A percentile compares a stretch with the other conserved stretches of the same genome.
These are phyloP conservation scores for Blumeria graminis DNA, from an alignment of 2,329 filamentous ascomycete genomes.

Conservation along the genomic window DNA sequence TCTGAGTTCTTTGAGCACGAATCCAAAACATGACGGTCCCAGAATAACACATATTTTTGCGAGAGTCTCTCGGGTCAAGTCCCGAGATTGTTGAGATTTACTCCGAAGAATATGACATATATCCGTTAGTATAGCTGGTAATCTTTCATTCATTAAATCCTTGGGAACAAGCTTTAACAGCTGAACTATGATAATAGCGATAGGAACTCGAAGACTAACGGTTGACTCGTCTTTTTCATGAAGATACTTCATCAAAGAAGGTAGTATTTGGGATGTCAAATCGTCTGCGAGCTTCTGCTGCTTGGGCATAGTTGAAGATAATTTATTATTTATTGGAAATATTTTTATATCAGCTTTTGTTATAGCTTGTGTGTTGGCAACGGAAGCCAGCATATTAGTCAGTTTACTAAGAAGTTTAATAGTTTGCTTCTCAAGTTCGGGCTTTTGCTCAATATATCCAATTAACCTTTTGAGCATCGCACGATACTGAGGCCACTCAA, in stretches of 20 bases:
- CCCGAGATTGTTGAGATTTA: slow-evolving; percentile 66
- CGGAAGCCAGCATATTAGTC: slow-evolving; percentile 44
- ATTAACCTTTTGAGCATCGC: slow-evolving; percentile 67
- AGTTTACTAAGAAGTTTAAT: slow-evolving; percentile 61
- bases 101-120: slow-evolving; percentile 83
- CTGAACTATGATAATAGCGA: slow-evolving; percentile 74
- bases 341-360: slow-evolving; percentile 10
- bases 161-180: slow-evolving; percentile 58
- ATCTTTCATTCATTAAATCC: slow-evolving; percentile 43
- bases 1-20: slow-evolving; percentile 77
- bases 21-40: slow-evolving; percentile 64
- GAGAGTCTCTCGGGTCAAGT: slow-evolving; percentile 74
- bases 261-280: slow-evolving; percentile 50
- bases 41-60: slow-evolving; percentile 61
- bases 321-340: slow-evolving; percentile 17
- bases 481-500: slow-evolving; percentile 82
- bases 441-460: slow-evolving; percentile 55
- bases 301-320: slow-evolving; percentile 42
- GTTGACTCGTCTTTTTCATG: slow-evolving; percentile 89
- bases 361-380: slow-evolving; percentile 6
- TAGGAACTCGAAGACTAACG: slow-evolving; percentile 76
- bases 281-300: slow-evolving; percentile 45
- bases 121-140: slow-evolving; percentile 71
- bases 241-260: slow-evolving; percentile 58
- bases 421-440: slow-evolving; percentile 65